These are phyloP conservation scores for Rhodamnia rubescens DNA, from an alignment of 345 rosid genomes.

Conservation along the genomic window DNA sequence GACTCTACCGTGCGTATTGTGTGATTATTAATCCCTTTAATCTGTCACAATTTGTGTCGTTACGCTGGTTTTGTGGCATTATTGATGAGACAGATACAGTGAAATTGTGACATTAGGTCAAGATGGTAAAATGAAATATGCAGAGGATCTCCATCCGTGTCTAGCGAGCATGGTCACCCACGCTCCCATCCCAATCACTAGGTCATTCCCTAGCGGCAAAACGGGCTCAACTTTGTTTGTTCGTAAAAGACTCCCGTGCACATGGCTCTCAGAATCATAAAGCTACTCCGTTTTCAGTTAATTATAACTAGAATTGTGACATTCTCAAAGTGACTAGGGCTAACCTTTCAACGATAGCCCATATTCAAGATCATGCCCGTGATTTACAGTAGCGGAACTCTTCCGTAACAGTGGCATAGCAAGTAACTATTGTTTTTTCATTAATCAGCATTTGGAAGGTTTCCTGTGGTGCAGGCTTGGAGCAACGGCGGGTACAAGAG, in stretches of 20 bases:
- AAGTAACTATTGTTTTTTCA: not conserved
- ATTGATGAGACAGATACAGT: not conserved
- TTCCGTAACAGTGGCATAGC: not conserved
- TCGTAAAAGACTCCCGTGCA: not conserved
- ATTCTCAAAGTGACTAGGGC: not conserved
- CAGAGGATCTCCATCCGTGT: not conserved
- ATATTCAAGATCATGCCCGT: not conserved
- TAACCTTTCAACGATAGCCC: not conserved
- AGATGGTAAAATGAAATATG: not conserved
- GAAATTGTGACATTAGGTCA: not conserved
- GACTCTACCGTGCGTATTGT: not conserved
- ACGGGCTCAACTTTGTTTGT: not conserved
- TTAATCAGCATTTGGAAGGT: not conserved
- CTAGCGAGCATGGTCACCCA: not conserved
- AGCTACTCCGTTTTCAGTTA: not conserved
- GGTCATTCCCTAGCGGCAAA: not conserved
- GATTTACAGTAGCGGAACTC: not conserved
- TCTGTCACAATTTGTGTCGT: not conserved
- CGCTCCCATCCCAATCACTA: not conserved
- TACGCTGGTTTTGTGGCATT: not conserved
- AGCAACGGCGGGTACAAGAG: constrained; percentile 73
- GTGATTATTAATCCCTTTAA: not conserved
- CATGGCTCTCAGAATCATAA: not conserved
- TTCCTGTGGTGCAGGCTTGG: constrained; percentile 24
- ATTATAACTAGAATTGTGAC: not conserved